Evolutionary conservation across 495 filamentous ascomycete genomes (phyloP).

Genomic region (Aspergillus nidulans): DNA sequence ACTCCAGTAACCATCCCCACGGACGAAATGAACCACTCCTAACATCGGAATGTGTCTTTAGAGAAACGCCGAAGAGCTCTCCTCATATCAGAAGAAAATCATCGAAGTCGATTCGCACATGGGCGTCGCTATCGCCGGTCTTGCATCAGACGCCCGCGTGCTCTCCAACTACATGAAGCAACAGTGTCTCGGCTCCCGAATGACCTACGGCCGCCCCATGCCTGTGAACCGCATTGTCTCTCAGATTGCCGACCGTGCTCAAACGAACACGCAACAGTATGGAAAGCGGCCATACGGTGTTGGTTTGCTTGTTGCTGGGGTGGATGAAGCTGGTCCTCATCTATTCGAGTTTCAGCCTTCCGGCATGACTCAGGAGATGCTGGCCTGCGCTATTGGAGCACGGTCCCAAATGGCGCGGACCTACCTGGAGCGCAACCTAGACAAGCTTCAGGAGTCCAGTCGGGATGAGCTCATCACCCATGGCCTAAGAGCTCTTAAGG

Average conservation of each 20-base stretch:
- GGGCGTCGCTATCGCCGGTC: constrained; percentile 91
- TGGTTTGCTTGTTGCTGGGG: constrained; percentile 85
- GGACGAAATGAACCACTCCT: neutral
- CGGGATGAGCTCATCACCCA: constrained; percentile 87
- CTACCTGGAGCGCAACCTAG: constrained; percentile 88
- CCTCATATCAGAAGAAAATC: constrained; percentile 99
- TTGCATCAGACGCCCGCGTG: constrained; percentile 96
- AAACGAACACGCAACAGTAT: constrained; percentile 97
- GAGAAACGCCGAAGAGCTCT: constrained; percentile 98
- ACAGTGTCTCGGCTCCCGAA: constrained; percentile 89
- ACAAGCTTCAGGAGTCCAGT: constrained; percentile 64
- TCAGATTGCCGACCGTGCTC: constrained; percentile 91
- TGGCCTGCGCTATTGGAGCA: constrained; percentile 90
- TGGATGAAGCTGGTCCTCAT: constrained; percentile 89
- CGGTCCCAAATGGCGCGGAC: constrained; percentile 95
- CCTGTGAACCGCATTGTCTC: constrained; percentile 80
- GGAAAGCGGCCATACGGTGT: constrained; percentile 96
- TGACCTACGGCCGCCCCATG: constrained; percentile 92
- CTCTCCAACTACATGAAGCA: constrained; percentile 99
- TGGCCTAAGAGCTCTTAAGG: constrained; percentile 87
- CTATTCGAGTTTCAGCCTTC: constrained; percentile 97
- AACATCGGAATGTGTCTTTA: constrained; percentile 30
- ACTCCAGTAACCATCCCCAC: neutral
- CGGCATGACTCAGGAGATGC: constrained; percentile 95
- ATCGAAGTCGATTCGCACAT: constrained; percentile 95